Percentiles rank a stretch among this genome's conserved stretches.
These are phyloP conservation scores for Brasilioporus rufonigricans DNA, from an alignment of 768 basidiomycete genomes.

Conservation along the genomic window DNA sequence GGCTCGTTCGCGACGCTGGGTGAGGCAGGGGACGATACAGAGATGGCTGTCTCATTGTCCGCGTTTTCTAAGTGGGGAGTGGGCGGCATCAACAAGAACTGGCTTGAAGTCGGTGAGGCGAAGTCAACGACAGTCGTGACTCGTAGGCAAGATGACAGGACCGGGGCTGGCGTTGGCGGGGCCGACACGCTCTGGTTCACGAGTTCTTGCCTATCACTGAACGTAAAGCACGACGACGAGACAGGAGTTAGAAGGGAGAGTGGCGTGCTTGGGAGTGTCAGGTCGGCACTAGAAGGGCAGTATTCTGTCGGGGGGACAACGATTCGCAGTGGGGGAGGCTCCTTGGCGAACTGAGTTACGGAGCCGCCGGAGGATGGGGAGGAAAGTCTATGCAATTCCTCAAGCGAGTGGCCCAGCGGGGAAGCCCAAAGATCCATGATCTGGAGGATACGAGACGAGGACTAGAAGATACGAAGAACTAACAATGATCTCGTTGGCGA, in stretches of 20 bases:
- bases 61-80: constrained; percentile 15
- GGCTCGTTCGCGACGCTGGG: constrained; percentile 3
- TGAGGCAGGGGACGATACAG: constrained; percentile 12
- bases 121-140: constrained; percentile 11
- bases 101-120: constrained; percentile 29
- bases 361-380: constrained; percentile 2
- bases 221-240: constrained; percentile 28
- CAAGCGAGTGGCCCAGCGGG: constrained; percentile 11
- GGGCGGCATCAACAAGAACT: constrained; percentile 27
- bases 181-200: constrained; percentile 3
- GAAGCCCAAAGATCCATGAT: constrained; percentile 14
- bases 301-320: constrained; percentile 33
- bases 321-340: constrained; percentile 27
- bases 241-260: constrained; percentile 25
- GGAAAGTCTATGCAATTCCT: constrained; percentile 5
- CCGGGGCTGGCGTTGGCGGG: constrained; percentile 8
- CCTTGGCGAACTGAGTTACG: constrained; percentile 16
- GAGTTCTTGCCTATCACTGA: constrained; percentile 15
- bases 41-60: constrained; percentile 9
- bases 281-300: constrained; percentile 32
- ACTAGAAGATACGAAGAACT: neutral
- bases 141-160: constrained; percentile 4
- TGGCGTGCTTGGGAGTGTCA: constrained; percentile 30
- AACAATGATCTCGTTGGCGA: neutral
- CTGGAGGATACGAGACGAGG: constrained; percentile 2